These are phyloP conservation scores for Coemansia sp. DNA, from an alignment of 192 early-diverging fungal species.

Conservation along the genomic window DNA sequence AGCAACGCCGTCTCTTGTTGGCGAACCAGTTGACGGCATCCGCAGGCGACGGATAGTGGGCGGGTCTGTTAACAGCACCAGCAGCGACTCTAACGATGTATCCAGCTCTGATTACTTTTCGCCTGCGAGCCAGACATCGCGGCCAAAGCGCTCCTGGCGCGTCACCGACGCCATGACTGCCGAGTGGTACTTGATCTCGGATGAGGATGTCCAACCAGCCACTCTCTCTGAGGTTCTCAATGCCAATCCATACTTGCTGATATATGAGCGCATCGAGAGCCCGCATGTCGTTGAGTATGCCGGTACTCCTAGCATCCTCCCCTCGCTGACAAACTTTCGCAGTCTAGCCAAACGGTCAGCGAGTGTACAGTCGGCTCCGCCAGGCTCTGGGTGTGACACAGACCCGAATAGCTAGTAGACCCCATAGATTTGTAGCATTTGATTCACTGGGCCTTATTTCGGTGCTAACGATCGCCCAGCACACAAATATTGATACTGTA, in stretches of 20 bases:
- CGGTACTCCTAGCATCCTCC: constrained; percentile 43
- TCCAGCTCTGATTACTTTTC: constrained; percentile 12
- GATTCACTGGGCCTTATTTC: neutral
- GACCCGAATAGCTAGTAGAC: neutral
- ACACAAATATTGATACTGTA: neutral
- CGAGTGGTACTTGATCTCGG: constrained; percentile 72
- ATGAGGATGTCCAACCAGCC: constrained; percentile 67
- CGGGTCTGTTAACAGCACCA: constrained; percentile 15
- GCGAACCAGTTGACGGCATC: constrained; percentile 25
- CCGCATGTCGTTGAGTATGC: constrained; percentile 29
- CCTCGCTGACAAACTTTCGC: constrained; percentile 48
- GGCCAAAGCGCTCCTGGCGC: constrained; percentile 50
- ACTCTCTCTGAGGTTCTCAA: constrained; percentile 62
- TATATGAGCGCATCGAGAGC: constrained; percentile 65
- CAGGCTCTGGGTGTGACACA: neutral
- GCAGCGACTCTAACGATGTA: constrained; percentile 27
- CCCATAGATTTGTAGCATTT: constrained; percentile 23
- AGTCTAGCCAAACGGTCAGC: constrained; percentile 43
- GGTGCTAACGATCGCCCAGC: neutral
- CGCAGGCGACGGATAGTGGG: constrained; percentile 48
- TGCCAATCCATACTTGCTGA: constrained; percentile 74
- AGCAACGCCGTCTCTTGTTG: constrained; percentile 12
- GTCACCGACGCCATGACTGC: constrained; percentile 51
- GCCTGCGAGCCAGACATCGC: constrained; percentile 10
- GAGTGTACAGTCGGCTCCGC: constrained; percentile 29